Conservation (phyloP, 306 rosid species). For the Myrica gale region DNA sequence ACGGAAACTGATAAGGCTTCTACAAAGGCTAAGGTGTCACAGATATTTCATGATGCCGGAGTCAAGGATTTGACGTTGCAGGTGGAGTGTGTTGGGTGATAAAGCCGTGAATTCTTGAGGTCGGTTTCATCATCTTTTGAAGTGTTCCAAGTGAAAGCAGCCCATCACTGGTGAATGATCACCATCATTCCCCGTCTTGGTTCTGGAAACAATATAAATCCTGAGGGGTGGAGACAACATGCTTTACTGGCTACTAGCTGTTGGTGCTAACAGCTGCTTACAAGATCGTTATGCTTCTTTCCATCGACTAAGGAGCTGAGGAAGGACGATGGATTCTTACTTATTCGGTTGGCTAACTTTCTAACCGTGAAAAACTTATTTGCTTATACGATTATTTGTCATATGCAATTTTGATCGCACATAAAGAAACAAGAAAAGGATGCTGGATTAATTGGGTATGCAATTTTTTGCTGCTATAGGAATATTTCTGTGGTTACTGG, state of each 20-base stretch:
- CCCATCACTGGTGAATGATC: neutral
- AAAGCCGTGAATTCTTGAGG: neutral
- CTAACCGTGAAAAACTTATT: neutral
- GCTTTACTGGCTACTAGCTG: neutral
- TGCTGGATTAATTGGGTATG: neutral
- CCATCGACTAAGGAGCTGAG: constrained; percentile 7
- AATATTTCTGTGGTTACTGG: neutral
- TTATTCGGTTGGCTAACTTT: neutral
- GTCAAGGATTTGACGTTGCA: constrained; percentile 87
- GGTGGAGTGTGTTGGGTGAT: constrained; percentile 51
- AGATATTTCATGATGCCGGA: constrained; percentile 60
- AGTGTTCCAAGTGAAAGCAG: constrained; percentile 7
- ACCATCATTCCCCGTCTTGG: neutral
- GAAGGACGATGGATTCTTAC: neutral
- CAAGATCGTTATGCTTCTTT: constrained; percentile 3
- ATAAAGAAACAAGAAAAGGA: constrained; percentile 11
- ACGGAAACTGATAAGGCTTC: constrained; percentile 61
- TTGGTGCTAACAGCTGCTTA: neutral
- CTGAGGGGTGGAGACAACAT: constrained; percentile 7
- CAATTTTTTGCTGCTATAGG: neutral
- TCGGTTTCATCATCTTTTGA: constrained; percentile 19
- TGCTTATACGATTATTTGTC: neutral
- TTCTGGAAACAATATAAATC: neutral
- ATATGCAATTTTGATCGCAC: constrained; percentile 1
- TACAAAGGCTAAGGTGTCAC: constrained; percentile 54